These are phyloP conservation scores for Voacanga thouarsii DNA, from an alignment of 257 asterid genomes.

Conservation along the genomic window DNA sequence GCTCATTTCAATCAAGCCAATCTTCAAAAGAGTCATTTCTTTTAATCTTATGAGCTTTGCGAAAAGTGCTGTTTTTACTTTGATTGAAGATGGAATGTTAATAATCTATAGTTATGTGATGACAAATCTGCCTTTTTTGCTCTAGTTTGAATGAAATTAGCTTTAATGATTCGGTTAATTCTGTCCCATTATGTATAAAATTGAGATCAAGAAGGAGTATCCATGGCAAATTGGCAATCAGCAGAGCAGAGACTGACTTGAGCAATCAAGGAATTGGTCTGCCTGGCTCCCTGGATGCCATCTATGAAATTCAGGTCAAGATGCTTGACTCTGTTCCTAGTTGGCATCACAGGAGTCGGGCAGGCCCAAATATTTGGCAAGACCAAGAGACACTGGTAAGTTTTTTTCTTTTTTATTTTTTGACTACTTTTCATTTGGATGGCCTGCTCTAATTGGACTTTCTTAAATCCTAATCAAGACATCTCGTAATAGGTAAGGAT, in stretches of 20 bases:
- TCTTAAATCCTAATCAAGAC: too few relatives aligned
- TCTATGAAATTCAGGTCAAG: conserved; percentile 2
- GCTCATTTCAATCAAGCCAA: too few relatives aligned
- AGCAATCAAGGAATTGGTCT: neutral
- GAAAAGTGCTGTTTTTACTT: too few relatives aligned
- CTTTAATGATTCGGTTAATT: neutral
- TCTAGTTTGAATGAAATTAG: neutral
- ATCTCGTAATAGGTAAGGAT: too few relatives aligned
- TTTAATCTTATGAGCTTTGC: too few relatives aligned
- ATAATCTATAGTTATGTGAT: too few relatives aligned
- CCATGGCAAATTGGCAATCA: neutral
- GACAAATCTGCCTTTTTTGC: too few relatives aligned
- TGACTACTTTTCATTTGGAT: too few relatives aligned
- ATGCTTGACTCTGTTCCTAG: conserved; percentile 9
- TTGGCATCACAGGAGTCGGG: conserved; percentile 18
- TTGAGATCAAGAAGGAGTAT: neutral
- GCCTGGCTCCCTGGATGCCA: conserved; percentile 22
- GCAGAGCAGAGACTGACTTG: neutral
- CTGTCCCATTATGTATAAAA: neutral
- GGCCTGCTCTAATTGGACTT: too few relatives aligned
- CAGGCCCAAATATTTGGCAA: conserved; percentile 7
- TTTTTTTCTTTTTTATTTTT: too few relatives aligned
- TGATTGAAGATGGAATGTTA: too few relatives aligned
- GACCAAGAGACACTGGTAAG: neutral
- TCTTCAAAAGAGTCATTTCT: neutral